Evolutionary conservation across 1,284 basidiomycete species (phyloP), one percentile per base, ranked within the genome.

Genomic region (Cutaneotrichosporon sp.): DNA sequence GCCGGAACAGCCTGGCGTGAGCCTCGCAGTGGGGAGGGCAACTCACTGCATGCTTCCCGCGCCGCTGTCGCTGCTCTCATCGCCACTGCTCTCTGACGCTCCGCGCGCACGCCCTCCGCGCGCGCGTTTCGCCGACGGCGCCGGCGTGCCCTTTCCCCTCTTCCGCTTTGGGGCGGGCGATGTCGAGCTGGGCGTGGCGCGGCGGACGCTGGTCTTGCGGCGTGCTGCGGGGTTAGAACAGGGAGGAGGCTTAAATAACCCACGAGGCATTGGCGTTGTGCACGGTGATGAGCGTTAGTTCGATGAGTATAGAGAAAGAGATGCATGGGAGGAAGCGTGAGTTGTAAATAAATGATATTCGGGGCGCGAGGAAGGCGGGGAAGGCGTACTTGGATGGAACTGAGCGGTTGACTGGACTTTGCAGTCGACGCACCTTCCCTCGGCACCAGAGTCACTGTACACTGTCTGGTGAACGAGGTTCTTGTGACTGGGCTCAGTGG

Each of bases 191-290:
- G 22, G 22, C 14, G 20, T 21, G 8, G 39, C 39, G n/a, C 20
- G 18, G 22, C 20, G 12, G 15, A 15, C 35, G 12, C 20, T 12
- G 13, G 36, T 13, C 22, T 37, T 38, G 36, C 46, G 46, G 14
- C 37, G 36, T 17, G 46, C 46, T 47, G 45, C 13, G 12, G 43
- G 18, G 30, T 46, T 22, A 46, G 44, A 10, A 20, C 8, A 15
- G 8, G 1, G 5, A 22, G 7, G 13, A n/a, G 38, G 34, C 15
- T 35, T 39, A 4, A 4, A 9, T 15, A 21, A 38, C 46, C 35
- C 36, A 47, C 46, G 46, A 9, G 46, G 46, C 46, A 47, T 45
- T 17, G n/a, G n/a, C n/a, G n/a, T n/a, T n/a, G n/a, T n/a, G n/a
- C n/a, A n/a, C n/a, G n/a, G n/a, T n/a, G n/a, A 34, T 34, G 8